Conservation (phyloP, 441 rosid genomes). For the Arabidopsis lyrata region DNA sequence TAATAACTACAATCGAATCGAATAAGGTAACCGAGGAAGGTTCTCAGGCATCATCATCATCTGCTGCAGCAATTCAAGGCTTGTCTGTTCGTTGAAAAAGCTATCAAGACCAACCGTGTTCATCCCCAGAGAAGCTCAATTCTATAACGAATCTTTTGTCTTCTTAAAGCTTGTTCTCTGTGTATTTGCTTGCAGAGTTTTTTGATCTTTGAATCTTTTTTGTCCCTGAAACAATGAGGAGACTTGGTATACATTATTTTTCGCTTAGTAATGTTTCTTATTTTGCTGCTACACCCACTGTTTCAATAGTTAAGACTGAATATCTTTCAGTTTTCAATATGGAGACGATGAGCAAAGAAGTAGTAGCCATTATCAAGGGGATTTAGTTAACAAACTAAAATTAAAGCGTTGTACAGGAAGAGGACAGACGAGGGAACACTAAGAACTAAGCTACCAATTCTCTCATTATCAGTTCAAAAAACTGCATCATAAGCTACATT, state of each 20-base stretch:
- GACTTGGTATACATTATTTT: constrained; percentile 23
- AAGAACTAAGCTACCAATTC: neutral
- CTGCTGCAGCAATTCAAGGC: constrained; percentile 53
- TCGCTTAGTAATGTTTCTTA: constrained; percentile 10
- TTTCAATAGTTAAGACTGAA: neutral
- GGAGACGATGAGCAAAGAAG: neutral
- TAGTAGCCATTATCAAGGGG: neutral
- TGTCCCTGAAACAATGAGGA: constrained; percentile 29
- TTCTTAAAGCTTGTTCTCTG: constrained; percentile 12
- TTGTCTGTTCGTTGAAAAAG: constrained; percentile 55
- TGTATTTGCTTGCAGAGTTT: constrained; percentile 28
- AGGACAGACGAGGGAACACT: neutral
- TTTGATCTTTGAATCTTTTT: constrained; percentile 27
- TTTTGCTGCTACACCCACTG: neutral
- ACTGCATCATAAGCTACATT: neutral
- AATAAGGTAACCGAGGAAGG: constrained; percentile 89
- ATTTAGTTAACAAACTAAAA: neutral
- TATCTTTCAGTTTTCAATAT: neutral
- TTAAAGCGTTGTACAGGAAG: neutral
- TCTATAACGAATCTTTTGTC: constrained; percentile 21
- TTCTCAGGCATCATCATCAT: constrained; percentile 66
- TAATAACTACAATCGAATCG: constrained; percentile 85
- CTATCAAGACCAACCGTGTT: neutral
- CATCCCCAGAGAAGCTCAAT: constrained; percentile 28
- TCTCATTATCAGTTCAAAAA: neutral